These are phyloP conservation scores for Thermomyces lanuginosus DNA, from an alignment of 2,329 filamentous ascomycete genomes.

Conservation along the genomic window DNA sequence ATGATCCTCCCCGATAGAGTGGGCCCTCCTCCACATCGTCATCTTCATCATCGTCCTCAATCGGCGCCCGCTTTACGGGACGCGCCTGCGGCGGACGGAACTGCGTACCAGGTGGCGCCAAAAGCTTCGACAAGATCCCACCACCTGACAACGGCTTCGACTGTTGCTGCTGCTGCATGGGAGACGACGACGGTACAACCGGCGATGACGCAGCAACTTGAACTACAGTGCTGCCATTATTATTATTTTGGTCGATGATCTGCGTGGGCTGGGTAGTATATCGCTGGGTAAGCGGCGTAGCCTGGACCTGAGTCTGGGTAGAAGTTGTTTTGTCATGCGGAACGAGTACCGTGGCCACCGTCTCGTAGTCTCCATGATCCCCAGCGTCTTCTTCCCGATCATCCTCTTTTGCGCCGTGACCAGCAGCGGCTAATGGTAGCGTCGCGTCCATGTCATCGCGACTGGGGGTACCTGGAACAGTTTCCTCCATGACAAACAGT, in stretches of 20 bases:
- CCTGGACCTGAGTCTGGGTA: constrained; percentile 16
- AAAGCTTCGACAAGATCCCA: constrained; percentile 40
- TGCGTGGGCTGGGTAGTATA: constrained; percentile 44
- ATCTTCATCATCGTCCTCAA: constrained; percentile 37
- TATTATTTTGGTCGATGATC: constrained; percentile 32
- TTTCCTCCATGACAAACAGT: constrained; percentile 26
- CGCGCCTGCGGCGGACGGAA: constrained; percentile 40
- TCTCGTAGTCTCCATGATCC: constrained; percentile 30
- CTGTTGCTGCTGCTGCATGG: too few relatives aligned
- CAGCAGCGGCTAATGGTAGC: constrained; percentile 18
- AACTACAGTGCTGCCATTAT: constrained; percentile 32
- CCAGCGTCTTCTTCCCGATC: constrained; percentile 5
- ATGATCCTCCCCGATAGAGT: constrained; percentile 45
- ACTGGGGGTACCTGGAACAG: constrained; percentile 26
- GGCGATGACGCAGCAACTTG: constrained; percentile 89
- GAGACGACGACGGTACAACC: constrained; percentile 34
- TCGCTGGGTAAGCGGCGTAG: constrained; percentile 6
- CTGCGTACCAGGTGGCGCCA: constrained; percentile 60
- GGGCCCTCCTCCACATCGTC: constrained; percentile 41
- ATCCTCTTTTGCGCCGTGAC: too few relatives aligned
- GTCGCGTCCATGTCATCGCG: too few relatives aligned
- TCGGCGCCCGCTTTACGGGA: constrained; percentile 24
- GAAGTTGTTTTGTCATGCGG: constrained; percentile 8
- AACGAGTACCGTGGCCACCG: constrained; percentile 34
- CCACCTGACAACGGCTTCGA: too few relatives aligned